Evolutionary conservation across 1,284 basidiomycete species (phyloP).

Genomic region (Microbotryum lychnidis-dioicae): DNA sequence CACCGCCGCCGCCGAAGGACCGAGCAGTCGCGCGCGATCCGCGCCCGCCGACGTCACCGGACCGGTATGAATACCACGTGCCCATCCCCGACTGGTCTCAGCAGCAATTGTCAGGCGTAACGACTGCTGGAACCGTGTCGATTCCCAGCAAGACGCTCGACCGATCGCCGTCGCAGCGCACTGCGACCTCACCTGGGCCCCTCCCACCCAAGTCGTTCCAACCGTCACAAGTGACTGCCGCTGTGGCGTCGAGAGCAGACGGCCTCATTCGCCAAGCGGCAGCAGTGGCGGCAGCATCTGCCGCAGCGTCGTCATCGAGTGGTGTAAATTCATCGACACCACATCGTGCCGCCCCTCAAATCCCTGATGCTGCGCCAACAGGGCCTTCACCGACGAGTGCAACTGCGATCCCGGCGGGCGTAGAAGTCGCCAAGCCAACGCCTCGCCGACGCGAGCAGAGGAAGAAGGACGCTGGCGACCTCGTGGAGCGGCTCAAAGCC

Average conservation of each 20-base stretch:
- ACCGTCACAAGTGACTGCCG: slow-evolving; percentile 51
- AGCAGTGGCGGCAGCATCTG: slow-evolving; percentile 31
- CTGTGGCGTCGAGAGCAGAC: neutral
- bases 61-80: neutral
- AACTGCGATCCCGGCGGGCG: no score
- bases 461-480: slow-evolving; percentile 55
- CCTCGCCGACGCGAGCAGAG: slow-evolving; percentile 25
- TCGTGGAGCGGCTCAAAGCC: slow-evolving; percentile 78
- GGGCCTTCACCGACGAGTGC: neutral
- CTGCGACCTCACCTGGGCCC: slow-evolving; percentile 33
- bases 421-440: slow-evolving; percentile 10
- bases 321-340: slow-evolving; percentile 20
- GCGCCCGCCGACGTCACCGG: slow-evolving; percentile 8
- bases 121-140: neutral
- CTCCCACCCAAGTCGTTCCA: slow-evolving; percentile 47
- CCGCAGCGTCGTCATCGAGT: slow-evolving; percentile 11
- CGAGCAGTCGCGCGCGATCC: neutral
- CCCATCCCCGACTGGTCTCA: neutral
- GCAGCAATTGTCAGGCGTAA: neutral
- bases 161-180: slow-evolving; percentile 41
- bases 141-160: slow-evolving; percentile 33
- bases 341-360: slow-evolving; percentile 6
- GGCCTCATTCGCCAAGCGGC: slow-evolving; percentile 34
- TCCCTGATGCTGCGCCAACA: slow-evolving; percentile 3
- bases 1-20: slow-evolving; percentile 11